phyloP scores from a whole-genome alignment of 2,329 filamentous ascomycete species.

The Colletotrichum horii region DNA sequence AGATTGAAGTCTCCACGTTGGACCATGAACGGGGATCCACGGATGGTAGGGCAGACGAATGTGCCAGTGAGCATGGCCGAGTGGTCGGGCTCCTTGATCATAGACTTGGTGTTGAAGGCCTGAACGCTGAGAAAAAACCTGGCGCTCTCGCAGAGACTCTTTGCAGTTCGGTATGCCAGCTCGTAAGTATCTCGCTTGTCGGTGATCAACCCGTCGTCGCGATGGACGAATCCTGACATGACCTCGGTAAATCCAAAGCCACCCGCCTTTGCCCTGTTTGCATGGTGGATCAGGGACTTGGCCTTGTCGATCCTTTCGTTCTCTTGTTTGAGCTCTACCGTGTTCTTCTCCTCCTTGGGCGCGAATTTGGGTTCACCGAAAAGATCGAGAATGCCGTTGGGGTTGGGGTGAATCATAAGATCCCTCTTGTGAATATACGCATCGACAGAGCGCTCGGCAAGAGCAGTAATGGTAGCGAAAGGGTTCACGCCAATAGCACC shows the following conservation, averaged over 20 bases:
- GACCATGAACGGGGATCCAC: constrained; percentile 65
- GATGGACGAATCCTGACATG: constrained; percentile 67
- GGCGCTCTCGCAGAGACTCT: constrained; percentile 59
- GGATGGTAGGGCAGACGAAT: constrained; percentile 59
- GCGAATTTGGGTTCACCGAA: constrained; percentile 53
- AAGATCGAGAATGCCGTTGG: constrained; percentile 56
- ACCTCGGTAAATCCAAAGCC: constrained; percentile 69
- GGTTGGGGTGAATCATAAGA: constrained; percentile 49
- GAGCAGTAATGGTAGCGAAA: constrained; percentile 71
- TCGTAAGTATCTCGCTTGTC: constrained; percentile 58
- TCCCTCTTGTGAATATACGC: constrained; percentile 45
- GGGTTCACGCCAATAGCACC: constrained; percentile 70
- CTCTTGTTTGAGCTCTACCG: constrained; percentile 37
- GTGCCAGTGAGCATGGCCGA: constrained; percentile 62
- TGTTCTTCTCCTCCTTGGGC: constrained; percentile 10
- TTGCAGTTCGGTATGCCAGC: constrained; percentile 55
- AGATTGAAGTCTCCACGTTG: constrained; percentile 62
- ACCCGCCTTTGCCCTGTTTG: constrained; percentile 46
- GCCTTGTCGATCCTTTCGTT: constrained; percentile 39
- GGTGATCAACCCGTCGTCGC: constrained; percentile 41
- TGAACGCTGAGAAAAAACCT: constrained; percentile 65
- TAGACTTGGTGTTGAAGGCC: constrained; percentile 55
- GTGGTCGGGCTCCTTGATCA: constrained; percentile 53
- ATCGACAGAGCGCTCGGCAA: constrained; percentile 69
- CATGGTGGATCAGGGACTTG: constrained; percentile 43